Evolutionary conservation across 805 yeast genomes (phyloP), one percentile per base, ranked within the genome.

Genomic region (Hanseniaspora valbyensis): DNA sequence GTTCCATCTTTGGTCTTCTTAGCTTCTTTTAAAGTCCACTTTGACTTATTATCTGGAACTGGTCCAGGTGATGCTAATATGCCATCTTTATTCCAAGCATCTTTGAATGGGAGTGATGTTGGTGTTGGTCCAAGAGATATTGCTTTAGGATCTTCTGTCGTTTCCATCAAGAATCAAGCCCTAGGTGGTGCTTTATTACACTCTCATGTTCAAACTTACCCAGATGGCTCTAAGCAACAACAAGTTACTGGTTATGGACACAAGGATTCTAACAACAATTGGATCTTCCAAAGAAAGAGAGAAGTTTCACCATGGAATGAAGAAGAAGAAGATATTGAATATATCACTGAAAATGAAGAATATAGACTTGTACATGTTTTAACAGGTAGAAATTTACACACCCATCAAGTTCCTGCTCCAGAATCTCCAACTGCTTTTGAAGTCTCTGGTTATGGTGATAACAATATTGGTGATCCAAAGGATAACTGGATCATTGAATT

Each of bases 401-500:
- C 96, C 13, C 97, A 92, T 66, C 66, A 75, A 36, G 73, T 92
- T 46, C 69, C 78, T 2, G 95, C 94, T 2, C 92, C 92, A 21
- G 71, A 85, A 13, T 69, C 83, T 53, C 76, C 73, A 51, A 66
- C 72, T 33, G 75, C 75, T 49, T 82, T 72, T 69, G 99, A 92
- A 69, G 95, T 86, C 14, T 77, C 95, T 10, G 84, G 96, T 60
- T 87, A 87, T 61, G 95, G 96, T 52, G 76, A 77, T 55, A 72
- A 74, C 43, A 70, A 74, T 0, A 63, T 78, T 54, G 90, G 92
- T 54, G 97, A 90, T 60, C 65, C 64, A 3, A 83, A 84, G 60
- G 96, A 89, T 63, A 81, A 92, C 65, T 92, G 98, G 98, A 69
- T 82, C 34, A 70, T 90, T 40, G 95, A 90, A 67, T 73, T 92